phyloP scores from a whole-genome alignment of 2,329 filamentous ascomycete genomes.

The Alternaria brassicae region DNA sequence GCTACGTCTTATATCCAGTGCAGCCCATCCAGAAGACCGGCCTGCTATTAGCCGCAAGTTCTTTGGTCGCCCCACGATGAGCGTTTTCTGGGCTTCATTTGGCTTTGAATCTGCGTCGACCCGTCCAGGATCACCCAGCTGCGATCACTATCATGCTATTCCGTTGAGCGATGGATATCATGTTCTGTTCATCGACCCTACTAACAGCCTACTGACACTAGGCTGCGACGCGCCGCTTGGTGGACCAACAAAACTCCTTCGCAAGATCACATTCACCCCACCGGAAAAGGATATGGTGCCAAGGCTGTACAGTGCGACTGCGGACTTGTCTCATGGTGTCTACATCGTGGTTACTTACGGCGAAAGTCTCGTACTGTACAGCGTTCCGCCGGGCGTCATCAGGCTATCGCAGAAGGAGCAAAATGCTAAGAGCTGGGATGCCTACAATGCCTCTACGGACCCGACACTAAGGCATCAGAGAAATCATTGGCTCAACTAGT shows the following conservation, averaged over 20 bases:
- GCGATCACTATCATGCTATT: slow-evolving; percentile 69
- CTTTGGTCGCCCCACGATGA: slow-evolving; percentile 21
- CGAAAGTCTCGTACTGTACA: slow-evolving; percentile 65
- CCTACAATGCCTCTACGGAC: slow-evolving; percentile 23
- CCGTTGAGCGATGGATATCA: slow-evolving; percentile 71
- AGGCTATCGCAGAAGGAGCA: slow-evolving; percentile 41
- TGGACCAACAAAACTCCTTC: slow-evolving; percentile 63
- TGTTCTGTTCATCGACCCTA: slow-evolving; percentile 69
- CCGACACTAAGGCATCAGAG: slow-evolving; percentile 9
- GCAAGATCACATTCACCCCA: slow-evolving; percentile 64
- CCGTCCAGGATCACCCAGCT: slow-evolving; percentile 23
- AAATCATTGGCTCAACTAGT: slow-evolving; percentile 46
- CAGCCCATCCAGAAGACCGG: slow-evolving; percentile 55
- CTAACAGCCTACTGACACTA: slow-evolving; percentile 63
- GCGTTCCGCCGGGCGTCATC: slow-evolving; percentile 62
- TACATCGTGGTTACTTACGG: slow-evolving; percentile 66
- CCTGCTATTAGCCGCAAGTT: slow-evolving; percentile 35
- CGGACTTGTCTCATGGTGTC: slow-evolving; percentile 65
- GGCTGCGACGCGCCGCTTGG: slow-evolving; percentile 67
- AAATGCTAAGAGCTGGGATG: slow-evolving; percentile 28
- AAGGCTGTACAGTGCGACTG: slow-evolving; percentile 62
- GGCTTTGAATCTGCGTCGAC: slow-evolving; percentile 26
- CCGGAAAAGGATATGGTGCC: slow-evolving; percentile 50
- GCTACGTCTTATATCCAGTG: slow-evolving; percentile 68
- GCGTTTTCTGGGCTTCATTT: slow-evolving; percentile 33